Evolutionary conservation across 805 yeast species (phyloP).

Genomic region (Spathaspora arborariae): DNA sequence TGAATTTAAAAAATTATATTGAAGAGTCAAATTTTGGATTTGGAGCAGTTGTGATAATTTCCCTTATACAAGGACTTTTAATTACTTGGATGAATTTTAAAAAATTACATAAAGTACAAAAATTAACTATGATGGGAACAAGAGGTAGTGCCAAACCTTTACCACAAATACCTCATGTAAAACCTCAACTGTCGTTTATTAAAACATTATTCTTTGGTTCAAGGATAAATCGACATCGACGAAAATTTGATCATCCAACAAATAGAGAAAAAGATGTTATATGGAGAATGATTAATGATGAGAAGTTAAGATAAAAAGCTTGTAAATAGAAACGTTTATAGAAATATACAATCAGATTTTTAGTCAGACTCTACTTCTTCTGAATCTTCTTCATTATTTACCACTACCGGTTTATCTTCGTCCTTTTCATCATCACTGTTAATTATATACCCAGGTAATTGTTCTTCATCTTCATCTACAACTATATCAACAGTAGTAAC

Average conservation of each 20-base stretch:
- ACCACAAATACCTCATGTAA: neutral
- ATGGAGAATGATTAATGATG: conserved; percentile 43
- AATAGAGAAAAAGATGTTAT: conserved; percentile 34
- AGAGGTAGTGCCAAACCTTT: neutral
- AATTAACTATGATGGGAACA: conserved; percentile 53
- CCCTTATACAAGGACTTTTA: conserved; percentile 49
- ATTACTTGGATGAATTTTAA: conserved; percentile 56
- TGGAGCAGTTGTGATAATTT: conserved; percentile 48
- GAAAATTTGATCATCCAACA: conserved; percentile 30
- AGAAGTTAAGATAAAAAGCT: conserved; percentile 8
- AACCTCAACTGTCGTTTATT: conserved; percentile 1
- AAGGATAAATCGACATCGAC: conserved; percentile 8
- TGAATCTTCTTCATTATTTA: conserved; percentile 19
- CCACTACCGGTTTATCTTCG: conserved; percentile 20
- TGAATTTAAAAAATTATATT: conserved; percentile 75
- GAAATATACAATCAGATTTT: neutral
- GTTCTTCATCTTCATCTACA: conserved; percentile 6
- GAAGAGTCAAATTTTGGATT: conserved; percentile 69
- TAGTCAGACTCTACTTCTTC: conserved; percentile 12
- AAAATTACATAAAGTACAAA: conserved; percentile 58
- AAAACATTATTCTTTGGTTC: conserved; percentile 24
- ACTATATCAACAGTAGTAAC: conserved; percentile 11
- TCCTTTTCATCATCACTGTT: conserved; percentile 16
- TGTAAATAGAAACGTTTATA: neutral
- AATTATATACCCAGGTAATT: conserved; percentile 9